Base-by-base conservation (phyloP, 148 eudicot genomes). In the Dianthus caryophyllus region DNA sequence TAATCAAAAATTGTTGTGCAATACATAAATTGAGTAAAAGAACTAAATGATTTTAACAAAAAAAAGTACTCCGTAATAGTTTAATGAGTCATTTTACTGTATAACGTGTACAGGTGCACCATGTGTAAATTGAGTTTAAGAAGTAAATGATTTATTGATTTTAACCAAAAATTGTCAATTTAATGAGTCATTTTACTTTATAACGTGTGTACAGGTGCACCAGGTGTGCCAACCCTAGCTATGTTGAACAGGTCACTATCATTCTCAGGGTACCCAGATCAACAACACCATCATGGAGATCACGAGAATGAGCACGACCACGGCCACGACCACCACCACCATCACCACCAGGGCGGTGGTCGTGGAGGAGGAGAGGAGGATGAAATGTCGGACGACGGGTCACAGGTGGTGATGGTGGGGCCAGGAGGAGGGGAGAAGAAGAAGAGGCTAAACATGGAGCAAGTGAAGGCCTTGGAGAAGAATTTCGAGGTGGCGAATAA, bases 381-480 rank as follows among this genome's bases (percentile, higher is more conserved):
- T 12, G 90, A 82, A 20, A 41, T 75, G 75, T 84, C 87, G 1
- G 88, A 86, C 14, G 96, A 85, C 22, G 90, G 88, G 41, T 86
- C 84, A 14, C 88, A 76, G 25, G 55, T 77, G 56, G 39, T 76
- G 58, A 44, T 73, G 54, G 66, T 89, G 48, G 77, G 77, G 11
- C 73, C 73, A 24, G 73, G 77, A 13, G 77, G 77, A 20, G 91
- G 96, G 48, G 96, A 89, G 68, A 89, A 81, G 84, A 89, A 89
- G 77, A 84, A 80, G 75, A 86, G 96, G 77, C 71, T 89, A 31
- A 86, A 79, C 72, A 15, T 89, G 71, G 96, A 86, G 46, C 96
- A 89, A 73, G 96, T 89, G 69, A 86, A 83, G 77, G 81, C 87
- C 11, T 77, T 89, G 17, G 96, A 89, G 77, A 89, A 86, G 86